Conservation (phyloP, 2,329 filamentous ascomycete genomes). For the Bipolaris gigantea region DNA sequence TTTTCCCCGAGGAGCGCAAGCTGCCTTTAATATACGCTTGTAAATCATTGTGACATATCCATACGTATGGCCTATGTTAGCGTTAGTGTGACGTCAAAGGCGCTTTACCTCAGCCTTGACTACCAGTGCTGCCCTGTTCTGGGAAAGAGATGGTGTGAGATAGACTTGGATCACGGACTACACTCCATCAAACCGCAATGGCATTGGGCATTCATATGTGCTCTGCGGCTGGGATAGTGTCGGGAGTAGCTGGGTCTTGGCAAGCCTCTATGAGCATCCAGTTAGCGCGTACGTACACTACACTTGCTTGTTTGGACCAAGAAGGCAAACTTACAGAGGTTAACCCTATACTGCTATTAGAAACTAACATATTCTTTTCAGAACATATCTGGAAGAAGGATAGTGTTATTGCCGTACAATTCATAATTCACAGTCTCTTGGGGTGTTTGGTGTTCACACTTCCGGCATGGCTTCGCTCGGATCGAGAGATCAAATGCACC, state of each 20-base stretch:
- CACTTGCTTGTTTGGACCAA: not conserved
- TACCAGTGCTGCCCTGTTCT: constrained; percentile 1
- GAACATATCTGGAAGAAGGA: not conserved
- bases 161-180: not conserved
- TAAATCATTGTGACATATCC: constrained; percentile 9
- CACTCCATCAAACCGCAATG: not conserved
- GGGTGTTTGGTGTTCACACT: not conserved
- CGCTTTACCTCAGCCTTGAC: constrained; percentile 1
- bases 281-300: not conserved
- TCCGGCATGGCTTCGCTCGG: not conserved
- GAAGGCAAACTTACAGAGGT: not conserved
- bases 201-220: constrained; percentile 2
- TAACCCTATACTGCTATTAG: not conserved
- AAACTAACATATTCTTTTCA: not conserved
- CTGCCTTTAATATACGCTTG: constrained; percentile 1
- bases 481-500: not conserved
- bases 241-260: not conserved
- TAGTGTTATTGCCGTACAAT: not conserved
- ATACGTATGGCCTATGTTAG: constrained; percentile 12
- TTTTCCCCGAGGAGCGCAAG: not conserved
- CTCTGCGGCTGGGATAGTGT: constrained; percentile 4
- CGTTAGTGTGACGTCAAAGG: constrained; percentile 25
- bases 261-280: not conserved
- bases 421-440: too few species aligned
- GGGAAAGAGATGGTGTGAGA: not conserved